Evolutionary conservation across 2,329 filamentous ascomycete genomes (phyloP).

Genomic region (Helminthosporium solani): DNA sequence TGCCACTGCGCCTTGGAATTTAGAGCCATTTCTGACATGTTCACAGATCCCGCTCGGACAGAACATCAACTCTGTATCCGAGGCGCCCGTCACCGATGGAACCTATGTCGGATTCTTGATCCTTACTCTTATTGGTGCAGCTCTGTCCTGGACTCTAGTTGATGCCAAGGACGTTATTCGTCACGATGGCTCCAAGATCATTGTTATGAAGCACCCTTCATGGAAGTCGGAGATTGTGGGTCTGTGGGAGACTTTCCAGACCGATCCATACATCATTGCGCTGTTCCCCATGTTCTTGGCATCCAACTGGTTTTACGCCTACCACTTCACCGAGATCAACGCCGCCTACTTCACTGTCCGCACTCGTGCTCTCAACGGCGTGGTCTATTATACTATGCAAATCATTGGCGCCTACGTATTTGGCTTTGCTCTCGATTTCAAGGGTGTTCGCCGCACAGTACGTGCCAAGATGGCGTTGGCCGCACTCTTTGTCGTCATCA

Average conservation of each 20-base stretch:
- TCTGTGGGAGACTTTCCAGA: conserved; percentile 69
- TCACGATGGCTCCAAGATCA: conserved; percentile 73
- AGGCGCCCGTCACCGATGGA: conserved; percentile 64
- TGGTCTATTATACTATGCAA: conserved; percentile 78
- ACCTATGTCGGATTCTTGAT: conserved; percentile 89
- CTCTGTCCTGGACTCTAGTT: conserved; percentile 67
- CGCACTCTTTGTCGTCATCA: conserved; percentile 67
- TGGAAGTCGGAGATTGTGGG: conserved; percentile 79
- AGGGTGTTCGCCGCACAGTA: conserved; percentile 59
- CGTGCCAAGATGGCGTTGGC: conserved; percentile 66
- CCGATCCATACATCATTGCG: conserved; percentile 70
- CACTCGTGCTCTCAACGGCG: conserved; percentile 72
- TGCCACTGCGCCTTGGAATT: conserved; percentile 37
- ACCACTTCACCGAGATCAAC: conserved; percentile 76
- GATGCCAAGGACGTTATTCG: conserved; percentile 73
- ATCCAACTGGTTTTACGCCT: conserved; percentile 78
- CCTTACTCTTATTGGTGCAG: conserved; percentile 72
- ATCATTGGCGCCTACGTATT: conserved; percentile 74
- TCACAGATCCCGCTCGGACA: conserved; percentile 68
- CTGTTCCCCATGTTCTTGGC: conserved; percentile 82
- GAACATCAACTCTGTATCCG: conserved; percentile 62
- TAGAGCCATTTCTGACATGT: conserved; percentile 1
- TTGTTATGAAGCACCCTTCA: conserved; percentile 87
- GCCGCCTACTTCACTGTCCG: conserved; percentile 69
- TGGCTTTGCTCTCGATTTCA: conserved; percentile 67